Percentiles rank a stretch among this genome's conserved stretches.
Conservation (phyloP, 2,329 filamentous ascomycete genomes). For the Alternaria gansuensis region DNA sequence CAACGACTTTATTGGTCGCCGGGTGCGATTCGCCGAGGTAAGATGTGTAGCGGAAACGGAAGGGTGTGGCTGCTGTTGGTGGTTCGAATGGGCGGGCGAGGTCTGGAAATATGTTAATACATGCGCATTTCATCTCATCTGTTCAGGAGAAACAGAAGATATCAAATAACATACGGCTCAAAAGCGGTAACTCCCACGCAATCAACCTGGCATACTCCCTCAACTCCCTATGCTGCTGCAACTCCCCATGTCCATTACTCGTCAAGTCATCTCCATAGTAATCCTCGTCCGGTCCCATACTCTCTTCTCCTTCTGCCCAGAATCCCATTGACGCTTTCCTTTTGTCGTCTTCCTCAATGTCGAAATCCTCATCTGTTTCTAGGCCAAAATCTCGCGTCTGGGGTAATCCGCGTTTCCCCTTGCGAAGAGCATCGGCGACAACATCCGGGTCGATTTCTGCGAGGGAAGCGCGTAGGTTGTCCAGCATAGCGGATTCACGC, state of each 20-base stretch:
- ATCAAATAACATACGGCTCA: conserved; percentile 74
- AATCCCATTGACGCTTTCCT: conserved; percentile 37
- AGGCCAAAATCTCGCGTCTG: conserved; percentile 28
- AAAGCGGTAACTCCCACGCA: conserved; percentile 94
- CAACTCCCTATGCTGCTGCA: conserved; percentile 87
- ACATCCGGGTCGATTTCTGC: conserved; percentile 36
- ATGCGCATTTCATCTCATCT: not conserved
- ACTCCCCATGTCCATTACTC: conserved; percentile 80
- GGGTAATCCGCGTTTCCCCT: conserved; percentile 35
- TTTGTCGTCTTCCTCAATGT: conserved; percentile 29
- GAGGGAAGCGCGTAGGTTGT: conserved; percentile 35
- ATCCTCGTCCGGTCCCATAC: conserved; percentile 66
- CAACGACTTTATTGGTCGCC: conserved; percentile 89
- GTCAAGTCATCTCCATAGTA: conserved; percentile 86
- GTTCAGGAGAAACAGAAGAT: conserved; percentile 49
- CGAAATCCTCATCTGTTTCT: conserved; percentile 41
- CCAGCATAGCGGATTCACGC: conserved; percentile 32
- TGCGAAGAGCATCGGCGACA: conserved; percentile 36
- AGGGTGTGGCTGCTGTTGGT: conserved; percentile 71
- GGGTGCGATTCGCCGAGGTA: conserved; percentile 96
- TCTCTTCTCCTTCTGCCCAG: conserved; percentile 54
- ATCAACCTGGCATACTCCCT: conserved; percentile 86
- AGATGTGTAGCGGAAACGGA: conserved; percentile 95
- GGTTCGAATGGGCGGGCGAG: conserved; percentile 81
- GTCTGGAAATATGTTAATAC: conserved; percentile 61